Conservation (phyloP, 2,329 filamentous ascomycete genomes). For the Botrytis hyacinthi region DNA sequence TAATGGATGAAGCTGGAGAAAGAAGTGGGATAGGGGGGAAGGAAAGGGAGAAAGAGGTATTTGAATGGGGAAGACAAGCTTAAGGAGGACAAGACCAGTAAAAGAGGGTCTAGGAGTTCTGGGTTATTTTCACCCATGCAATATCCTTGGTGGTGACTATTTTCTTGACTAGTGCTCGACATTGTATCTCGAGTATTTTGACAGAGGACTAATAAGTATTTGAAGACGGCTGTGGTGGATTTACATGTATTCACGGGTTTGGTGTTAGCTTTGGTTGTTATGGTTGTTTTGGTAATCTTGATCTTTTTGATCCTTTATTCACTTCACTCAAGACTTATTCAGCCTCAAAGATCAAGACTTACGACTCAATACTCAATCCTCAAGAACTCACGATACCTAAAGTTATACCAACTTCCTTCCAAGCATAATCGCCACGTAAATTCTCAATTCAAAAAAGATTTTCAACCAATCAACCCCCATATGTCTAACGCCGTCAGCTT, state of each 20-base stretch:
- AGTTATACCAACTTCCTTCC: too few species aligned
- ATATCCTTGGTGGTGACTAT: neutral
- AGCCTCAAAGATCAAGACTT: too few species aligned
- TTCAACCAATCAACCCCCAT: neutral
- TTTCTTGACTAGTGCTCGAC: neutral
- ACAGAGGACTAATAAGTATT: neutral
- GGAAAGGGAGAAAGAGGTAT: neutral
- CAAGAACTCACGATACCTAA: neutral
- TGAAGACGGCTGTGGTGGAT: neutral
- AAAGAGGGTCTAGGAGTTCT: neutral
- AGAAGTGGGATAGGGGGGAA: neutral
- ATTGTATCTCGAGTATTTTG: neutral
- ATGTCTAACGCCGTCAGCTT: neutral
- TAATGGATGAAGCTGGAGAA: neutral
- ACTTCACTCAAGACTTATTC: neutral
- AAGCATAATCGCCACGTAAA: neutral
- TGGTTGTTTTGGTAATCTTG: too few species aligned
- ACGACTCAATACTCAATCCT: neutral
- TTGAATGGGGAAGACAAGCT: conserved; percentile 3
- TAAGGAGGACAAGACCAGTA: neutral
- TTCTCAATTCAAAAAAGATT: neutral
- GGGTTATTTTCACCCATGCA: neutral
- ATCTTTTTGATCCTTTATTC: neutral
- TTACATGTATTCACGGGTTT: neutral
- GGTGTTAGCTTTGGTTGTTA: neutral